Base-by-base conservation (phyloP, 805 yeast species). In the Wickerhamomyces bisporus region DNA sequence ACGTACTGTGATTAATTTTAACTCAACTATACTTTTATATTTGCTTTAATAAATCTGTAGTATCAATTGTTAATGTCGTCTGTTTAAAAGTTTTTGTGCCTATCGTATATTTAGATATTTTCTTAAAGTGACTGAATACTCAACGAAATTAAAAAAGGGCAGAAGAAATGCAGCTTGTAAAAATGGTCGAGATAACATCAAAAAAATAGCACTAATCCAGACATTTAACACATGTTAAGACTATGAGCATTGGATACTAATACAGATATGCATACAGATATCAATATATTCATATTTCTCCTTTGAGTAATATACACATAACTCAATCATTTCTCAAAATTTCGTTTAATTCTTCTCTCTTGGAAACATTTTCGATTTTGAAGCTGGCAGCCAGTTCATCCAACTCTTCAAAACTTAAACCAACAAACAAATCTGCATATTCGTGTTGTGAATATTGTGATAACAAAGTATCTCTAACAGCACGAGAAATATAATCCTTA, bases 321-420 rank as follows among this genome's bases (percentile, higher is more conserved):
- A n/a, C 15, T 27, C 14, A 29, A 15, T 29, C 20, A 6, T 29
- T 18, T 30, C 39, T 41, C 30, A 50, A 39, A 14, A 50, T 44
- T 1, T 30, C 42, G 33, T 70, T 71, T 50, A 72, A 58, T 42
- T 60, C 64, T 24, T 66, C 68, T 42, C 77, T 60, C 52, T 65
- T 59, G 18, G 49, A 44, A 29, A 64, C 54, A 44, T 71, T 71
- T 49, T 71, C 76, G 40, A 72, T 62, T 54, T 70, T 70, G 61
- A 70, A 72, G 36, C 64, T 58, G n/a, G 69, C 72, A 23, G 77
- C 77, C 50, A 72, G 56, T 43, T 68, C 75, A 47, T 72, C 77
- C 40, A 72, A 56, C 25, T 71, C 73, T 25, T 70, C 73, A 37
- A 63, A 64, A 5, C 59, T 45, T 45, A 70, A 61, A 28, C 57